Conservation (phyloP, 1,139 yeast genomes). For the Magnusiomyces clavatus region DNA sequence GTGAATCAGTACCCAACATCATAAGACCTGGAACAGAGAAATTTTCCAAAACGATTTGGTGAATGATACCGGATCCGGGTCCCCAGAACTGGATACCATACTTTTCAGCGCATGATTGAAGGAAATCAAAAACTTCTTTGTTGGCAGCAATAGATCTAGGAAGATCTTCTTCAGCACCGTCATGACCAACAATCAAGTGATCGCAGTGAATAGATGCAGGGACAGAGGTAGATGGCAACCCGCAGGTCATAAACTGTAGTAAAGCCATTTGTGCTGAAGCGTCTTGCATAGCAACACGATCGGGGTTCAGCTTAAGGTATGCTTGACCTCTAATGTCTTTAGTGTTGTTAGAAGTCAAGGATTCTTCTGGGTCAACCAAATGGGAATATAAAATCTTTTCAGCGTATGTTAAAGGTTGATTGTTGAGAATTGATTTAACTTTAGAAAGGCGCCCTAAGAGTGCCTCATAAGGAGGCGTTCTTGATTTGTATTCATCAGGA, state of each 20-base stretch:
- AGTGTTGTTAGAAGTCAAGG: conserved; percentile 41
- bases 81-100: conserved; percentile 99
- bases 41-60: conserved; percentile 93
- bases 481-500: conserved; percentile 53
- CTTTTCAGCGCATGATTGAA: conserved; percentile 82
- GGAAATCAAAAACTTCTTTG: conserved; percentile 88
- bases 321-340: conserved; percentile 66
- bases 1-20: conserved; percentile 97
- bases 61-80: conserved; percentile 97
- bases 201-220: conserved; percentile 97
- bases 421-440: conserved; percentile 56
- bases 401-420: conserved; percentile 80
- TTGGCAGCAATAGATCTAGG: conserved; percentile 69
- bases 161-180: conserved; percentile 80
- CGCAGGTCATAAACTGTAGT: conserved; percentile 94
- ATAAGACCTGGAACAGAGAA: conserved; percentile 89
- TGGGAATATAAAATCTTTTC: conserved; percentile 93
- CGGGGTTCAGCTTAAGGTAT: conserved; percentile 89
- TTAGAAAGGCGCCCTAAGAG: conserved; percentile 53
- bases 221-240: conserved; percentile 74
- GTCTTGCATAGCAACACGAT: conserved; percentile 98
- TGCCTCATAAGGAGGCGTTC: conserved; percentile 84
- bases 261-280: conserved; percentile 98
- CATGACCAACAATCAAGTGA: conserved; percentile 91
- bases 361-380: conserved; percentile 76